phyloP scores from a whole-genome alignment of 805 yeast species.

The Kodamaea kakaduensis region DNA sequence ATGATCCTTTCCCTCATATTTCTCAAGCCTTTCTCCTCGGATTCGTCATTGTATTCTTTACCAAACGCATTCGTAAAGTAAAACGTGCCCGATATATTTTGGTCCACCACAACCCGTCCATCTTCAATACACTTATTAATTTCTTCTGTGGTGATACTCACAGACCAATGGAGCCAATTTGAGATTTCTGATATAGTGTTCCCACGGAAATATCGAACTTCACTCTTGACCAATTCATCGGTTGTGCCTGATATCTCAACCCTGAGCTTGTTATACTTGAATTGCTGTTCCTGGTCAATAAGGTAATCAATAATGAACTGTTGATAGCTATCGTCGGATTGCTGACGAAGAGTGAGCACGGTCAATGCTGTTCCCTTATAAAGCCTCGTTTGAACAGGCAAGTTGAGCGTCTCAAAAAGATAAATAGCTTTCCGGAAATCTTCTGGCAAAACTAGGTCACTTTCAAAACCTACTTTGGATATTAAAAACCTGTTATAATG shows the following conservation, averaged over 20 bases:
- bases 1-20: conserved; percentile 10
- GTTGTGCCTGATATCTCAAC: conserved; percentile 17
- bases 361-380: conserved; percentile 33
- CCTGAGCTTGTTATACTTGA: conserved; percentile 22
- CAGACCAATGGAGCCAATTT: conserved; percentile 57
- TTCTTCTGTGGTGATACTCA: conserved; percentile 62
- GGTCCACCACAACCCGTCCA: conserved; percentile 63
- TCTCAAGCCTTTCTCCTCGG: conserved; percentile 2
- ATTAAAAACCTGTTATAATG: conserved; percentile 36
- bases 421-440: conserved; percentile 64
- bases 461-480: conserved; percentile 44
- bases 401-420: conserved; percentile 49
- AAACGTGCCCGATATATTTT: conserved; percentile 60
- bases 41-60: conserved; percentile 11
- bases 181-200: conserved; percentile 41
- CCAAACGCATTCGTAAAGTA: conserved; percentile 50
- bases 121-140: conserved; percentile 52
- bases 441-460: conserved; percentile 63
- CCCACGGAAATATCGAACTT: conserved; percentile 27
- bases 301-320: conserved; percentile 24
- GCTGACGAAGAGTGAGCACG: conserved; percentile 26
- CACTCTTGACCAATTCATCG: conserved; percentile 19
- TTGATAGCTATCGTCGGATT: conserved; percentile 24
- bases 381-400: conserved; percentile 48
- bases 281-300: conserved; percentile 20